Evolutionary conservation across 352 stramenopile genomes (phyloP), one percentile per base, ranked within the genome.

Genomic region (Blastocystis sp.): DNA sequence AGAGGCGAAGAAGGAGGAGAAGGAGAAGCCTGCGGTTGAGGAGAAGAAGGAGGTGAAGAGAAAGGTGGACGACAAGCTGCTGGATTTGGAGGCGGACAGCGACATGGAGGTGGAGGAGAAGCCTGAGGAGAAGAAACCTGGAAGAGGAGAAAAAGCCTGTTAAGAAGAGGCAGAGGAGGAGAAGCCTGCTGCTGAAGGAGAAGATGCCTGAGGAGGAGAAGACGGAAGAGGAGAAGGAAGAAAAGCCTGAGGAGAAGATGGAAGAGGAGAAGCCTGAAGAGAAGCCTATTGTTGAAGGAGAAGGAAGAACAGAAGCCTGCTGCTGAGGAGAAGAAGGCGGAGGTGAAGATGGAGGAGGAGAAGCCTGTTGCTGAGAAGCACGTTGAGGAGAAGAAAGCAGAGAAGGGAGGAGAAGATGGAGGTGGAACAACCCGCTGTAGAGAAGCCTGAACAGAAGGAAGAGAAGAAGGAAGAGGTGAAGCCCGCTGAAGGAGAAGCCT

Each of bases 301-400:
- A 65, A 65, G 53, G n/a, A 64, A 41, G 71, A 66, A n/a, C n/a
- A n/a, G 28, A 21, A 66, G 52, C 11, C 56, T n/a, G 17, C 56
- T n/a, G 17, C 45, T 21, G 28, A 53, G 56, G 67, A 77, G 53
- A 7, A 77, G 10, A 62, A 43, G 28, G 53, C 62, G 64, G 64
- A 74, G 52, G 64, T 53, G 64, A 74, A 74, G n/a, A 21, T 66
- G 45, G 71, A 81, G 28, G 7, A 62, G 17, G 56, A 23, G 56
- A 34, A 34, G 28, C 28, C 28, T 34, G 28, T 34, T 34, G 28
- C 28, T 34, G 28, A 34, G 56, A 62, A 62, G 56, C 19, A 62
- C 19, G 43, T 64, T 28, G 43, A 52, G 71, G 34, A 38, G 28
- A 21, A 40, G 43, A 38, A 65, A 81, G 48, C 40, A 23, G 45